Evolutionary conservation across 345 rosid species (phyloP).

Genomic region (Eutrema yunnanense): DNA sequence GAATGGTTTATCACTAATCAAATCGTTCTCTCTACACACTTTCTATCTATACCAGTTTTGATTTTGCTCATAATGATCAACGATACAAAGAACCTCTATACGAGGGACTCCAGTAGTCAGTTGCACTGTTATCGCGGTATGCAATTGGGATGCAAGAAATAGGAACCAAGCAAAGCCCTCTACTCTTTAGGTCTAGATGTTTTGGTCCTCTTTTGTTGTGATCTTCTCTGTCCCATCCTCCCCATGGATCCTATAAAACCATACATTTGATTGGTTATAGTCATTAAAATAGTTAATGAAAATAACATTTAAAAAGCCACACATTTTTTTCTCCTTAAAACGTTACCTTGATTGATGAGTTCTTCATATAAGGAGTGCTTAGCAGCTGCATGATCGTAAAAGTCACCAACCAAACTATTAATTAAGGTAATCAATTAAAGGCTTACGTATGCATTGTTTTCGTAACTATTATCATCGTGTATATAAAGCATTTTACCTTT

Average conservation of each 20-base stretch:
- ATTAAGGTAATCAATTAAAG: background rate
- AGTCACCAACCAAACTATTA: background rate
- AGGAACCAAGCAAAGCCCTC: conserved; percentile 86
- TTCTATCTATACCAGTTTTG: conserved; percentile 3
- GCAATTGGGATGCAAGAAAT: conserved; percentile 54
- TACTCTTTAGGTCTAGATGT: conserved; percentile 51
- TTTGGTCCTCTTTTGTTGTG: conserved; percentile 39
- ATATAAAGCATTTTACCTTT: conserved; percentile 38
- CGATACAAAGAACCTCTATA: conserved; percentile 72
- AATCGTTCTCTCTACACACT: background rate
- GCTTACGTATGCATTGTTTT: background rate
- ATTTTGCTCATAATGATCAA: conserved; percentile 20
- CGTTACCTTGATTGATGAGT: conserved; percentile 54
- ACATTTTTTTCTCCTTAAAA: background rate
- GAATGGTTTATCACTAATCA: background rate
- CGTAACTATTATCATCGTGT: background rate
- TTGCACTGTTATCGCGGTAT: conserved; percentile 58
- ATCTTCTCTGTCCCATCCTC: conserved; percentile 54
- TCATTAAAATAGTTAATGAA: background rate
- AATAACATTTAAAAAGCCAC: background rate
- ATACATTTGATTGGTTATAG: background rate
- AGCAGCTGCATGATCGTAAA: conserved; percentile 43
- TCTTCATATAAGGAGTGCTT: conserved; percentile 78
- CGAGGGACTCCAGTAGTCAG: conserved; percentile 81
- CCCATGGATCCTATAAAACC: conserved; percentile 62